These are phyloP conservation scores for Physaria fendleri DNA, from an alignment of 345 rosid species.

Conservation along the genomic window DNA sequence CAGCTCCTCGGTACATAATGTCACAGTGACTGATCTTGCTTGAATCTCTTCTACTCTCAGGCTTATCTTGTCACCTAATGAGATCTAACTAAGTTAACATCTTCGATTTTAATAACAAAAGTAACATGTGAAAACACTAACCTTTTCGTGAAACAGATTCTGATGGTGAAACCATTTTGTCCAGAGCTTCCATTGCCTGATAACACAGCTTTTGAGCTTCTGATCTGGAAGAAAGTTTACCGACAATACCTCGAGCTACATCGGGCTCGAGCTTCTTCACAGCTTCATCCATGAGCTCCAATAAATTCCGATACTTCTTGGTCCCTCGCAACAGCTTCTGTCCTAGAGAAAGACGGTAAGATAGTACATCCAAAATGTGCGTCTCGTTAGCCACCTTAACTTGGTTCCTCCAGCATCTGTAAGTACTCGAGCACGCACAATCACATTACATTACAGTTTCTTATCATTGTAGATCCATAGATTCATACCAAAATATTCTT, in stretches of 20 bases:
- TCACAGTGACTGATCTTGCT: constrained; percentile 52
- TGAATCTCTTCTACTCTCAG: constrained; percentile 51
- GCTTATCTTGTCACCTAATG: constrained; percentile 10
- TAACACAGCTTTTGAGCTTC: constrained; percentile 71
- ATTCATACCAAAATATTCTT: constrained; percentile 8
- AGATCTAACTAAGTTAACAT: constrained; percentile 7
- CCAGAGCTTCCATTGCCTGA: constrained; percentile 55
- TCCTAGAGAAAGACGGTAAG: constrained; percentile 75
- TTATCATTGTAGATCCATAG: neutral
- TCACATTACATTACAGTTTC: constrained; percentile 1
- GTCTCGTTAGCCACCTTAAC: constrained; percentile 66
- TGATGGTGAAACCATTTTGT: constrained; percentile 38
- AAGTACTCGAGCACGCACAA: neutral
- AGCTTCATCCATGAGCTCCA: constrained; percentile 61
- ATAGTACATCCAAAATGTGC: constrained; percentile 75
- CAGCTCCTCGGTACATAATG: constrained; percentile 40
- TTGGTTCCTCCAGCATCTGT: constrained; percentile 94
- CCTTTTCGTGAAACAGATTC: constrained; percentile 18
- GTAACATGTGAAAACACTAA: neutral
- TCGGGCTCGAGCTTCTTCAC: constrained; percentile 75
- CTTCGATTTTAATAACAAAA: neutral
- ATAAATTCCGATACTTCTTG: constrained; percentile 42
- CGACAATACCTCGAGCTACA: constrained; percentile 84
- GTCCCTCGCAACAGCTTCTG: constrained; percentile 67
- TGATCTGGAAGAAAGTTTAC: constrained; percentile 73